Conservation (phyloP, 208 protist species). For the Leishmania guyanensis region DNA sequence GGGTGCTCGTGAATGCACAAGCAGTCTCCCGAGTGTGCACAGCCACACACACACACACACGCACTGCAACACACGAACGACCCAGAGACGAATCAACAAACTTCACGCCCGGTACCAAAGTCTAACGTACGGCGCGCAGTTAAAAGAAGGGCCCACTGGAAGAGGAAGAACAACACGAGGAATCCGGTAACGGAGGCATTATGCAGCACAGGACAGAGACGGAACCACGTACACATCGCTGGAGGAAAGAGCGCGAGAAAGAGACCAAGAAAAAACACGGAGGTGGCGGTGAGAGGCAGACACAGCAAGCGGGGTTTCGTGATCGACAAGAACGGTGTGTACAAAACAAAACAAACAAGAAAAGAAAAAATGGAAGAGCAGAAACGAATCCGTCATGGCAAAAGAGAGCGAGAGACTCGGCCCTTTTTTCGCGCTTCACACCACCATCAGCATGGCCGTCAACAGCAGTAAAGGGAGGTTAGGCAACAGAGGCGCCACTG, state of each 20-base stretch:
- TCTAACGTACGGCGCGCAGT: background rate
- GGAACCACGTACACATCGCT: background rate
- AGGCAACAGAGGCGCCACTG: background rate
- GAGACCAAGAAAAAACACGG: background rate
- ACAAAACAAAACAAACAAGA: conserved; percentile 2
- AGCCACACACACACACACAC: background rate
- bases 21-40: background rate
- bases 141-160: background rate
- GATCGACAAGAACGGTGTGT: background rate
- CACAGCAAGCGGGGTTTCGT: background rate
- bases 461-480: background rate
- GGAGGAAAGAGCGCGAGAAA: background rate
- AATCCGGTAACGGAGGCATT: background rate
- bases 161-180: conserved; percentile 1
- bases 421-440: background rate
- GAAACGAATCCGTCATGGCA: background rate
- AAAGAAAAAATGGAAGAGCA: conserved; percentile 3
- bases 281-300: background rate
- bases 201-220: background rate
- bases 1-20: background rate
- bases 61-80: background rate
- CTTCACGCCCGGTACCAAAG: background rate
- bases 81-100: background rate
- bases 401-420: background rate
- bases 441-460: background rate